Percentiles rank a stretch among this genome's conserved stretches.
Conservation (phyloP, 192 early-diverging fungal species). For the Glomus cerebriforme region DNA sequence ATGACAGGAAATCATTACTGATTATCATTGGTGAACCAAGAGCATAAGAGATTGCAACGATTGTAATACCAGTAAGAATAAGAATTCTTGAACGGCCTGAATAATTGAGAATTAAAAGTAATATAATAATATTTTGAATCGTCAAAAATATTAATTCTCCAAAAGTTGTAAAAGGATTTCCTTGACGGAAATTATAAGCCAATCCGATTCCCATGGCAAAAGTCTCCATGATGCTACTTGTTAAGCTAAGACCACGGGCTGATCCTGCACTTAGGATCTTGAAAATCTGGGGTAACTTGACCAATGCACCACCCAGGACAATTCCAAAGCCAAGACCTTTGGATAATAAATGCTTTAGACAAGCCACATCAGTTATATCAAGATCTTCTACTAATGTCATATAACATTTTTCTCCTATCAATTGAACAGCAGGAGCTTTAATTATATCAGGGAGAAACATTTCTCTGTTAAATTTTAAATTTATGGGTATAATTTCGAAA, state of each 20-base stretch:
- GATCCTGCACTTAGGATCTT: slow-evolving; percentile 77
- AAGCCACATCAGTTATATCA: slow-evolving; percentile 69
- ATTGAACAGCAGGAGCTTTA: slow-evolving; percentile 61
- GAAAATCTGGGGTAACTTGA: slow-evolving; percentile 96
- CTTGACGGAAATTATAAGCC: slow-evolving; percentile 83
- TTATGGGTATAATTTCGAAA: not conserved
- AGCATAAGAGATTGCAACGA: slow-evolving; percentile 51
- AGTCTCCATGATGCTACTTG: slow-evolving; percentile 81
- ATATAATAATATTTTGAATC: slow-evolving; percentile 83
- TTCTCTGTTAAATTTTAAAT: not conserved
- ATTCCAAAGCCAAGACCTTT: slow-evolving; percentile 93
- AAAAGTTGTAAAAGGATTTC: slow-evolving; percentile 90
- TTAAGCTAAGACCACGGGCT: slow-evolving; percentile 80
- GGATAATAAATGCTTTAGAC: slow-evolving; percentile 81
- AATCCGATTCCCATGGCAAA: slow-evolving; percentile 73
- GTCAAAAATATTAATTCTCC: slow-evolving; percentile 85
- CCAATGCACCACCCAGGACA: slow-evolving; percentile 84
- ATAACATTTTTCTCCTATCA: slow-evolving; percentile 84
- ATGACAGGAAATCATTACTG: slow-evolving; percentile 49
- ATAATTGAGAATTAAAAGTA: slow-evolving; percentile 66
- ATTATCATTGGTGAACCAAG: slow-evolving; percentile 56
- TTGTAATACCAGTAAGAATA: slow-evolving; percentile 40
- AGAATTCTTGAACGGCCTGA: slow-evolving; percentile 42
- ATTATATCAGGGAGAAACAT: slow-evolving; percentile 65
- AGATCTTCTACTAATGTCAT: slow-evolving; percentile 66